A percentile compares a stretch with the other conserved stretches of the same genome.
phyloP scores from a whole-genome alignment of 495 filamentous ascomycete species.

The Penicillium crystallinum region DNA sequence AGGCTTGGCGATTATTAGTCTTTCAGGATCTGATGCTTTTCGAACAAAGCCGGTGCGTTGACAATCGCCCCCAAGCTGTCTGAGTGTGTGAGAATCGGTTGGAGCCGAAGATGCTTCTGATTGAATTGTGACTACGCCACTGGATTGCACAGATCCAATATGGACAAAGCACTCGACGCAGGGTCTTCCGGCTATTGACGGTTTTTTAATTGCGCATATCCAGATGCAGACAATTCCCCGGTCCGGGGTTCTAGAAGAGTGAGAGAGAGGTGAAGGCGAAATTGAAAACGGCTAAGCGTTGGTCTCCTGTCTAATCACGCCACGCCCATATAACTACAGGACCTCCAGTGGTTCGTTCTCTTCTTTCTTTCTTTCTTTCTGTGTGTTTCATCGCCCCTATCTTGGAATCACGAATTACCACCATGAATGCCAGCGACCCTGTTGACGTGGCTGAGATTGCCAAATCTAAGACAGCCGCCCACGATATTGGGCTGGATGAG shows the following conservation, averaged over 20 bases:
- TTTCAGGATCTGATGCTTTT: conserved; percentile 1
- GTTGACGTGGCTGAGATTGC: conserved; percentile 26
- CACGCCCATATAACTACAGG: neutral
- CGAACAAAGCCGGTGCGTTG: neutral
- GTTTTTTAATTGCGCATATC: conserved; percentile 2
- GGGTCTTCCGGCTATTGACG: conserved; percentile 17
- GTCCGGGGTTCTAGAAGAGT: neutral
- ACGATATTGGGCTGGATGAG: conserved; percentile 16
- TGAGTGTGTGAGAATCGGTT: neutral
- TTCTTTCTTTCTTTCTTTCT: neutral
- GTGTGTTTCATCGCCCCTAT: neutral
- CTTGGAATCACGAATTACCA: neutral
- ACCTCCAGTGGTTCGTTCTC: neutral
- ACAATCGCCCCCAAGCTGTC: neutral
- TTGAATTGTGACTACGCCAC: neutral
- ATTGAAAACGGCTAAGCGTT: neutral
- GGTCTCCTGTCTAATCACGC: neutral
- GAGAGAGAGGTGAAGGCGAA: neutral
- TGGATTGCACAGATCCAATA: neutral
- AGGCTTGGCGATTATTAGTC: conserved; percentile 11
- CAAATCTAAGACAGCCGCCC: conserved; percentile 19
- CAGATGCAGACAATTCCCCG: conserved; percentile 12
- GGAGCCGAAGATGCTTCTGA: neutral
- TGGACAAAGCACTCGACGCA: neutral
- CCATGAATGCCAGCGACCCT: conserved; percentile 31